A percentile compares a stretch with the other conserved stretches of the same genome.
These are phyloP conservation scores for Verticillium klebahnii DNA, from an alignment of 2,329 filamentous ascomycete species.

Conservation along the genomic window DNA sequence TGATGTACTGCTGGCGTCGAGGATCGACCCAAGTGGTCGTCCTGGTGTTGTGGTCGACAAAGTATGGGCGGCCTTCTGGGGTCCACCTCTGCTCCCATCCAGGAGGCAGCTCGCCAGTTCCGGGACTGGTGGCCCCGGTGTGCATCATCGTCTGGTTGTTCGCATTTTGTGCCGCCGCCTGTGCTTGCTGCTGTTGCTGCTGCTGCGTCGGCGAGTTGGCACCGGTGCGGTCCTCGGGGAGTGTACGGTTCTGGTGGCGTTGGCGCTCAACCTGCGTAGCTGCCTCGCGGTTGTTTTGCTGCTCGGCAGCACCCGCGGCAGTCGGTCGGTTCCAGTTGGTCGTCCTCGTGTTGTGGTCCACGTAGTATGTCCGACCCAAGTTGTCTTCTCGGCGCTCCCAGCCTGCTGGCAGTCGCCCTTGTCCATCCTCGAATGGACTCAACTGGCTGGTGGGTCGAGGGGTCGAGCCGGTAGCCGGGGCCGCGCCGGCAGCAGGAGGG, in stretches of 20 bases:
- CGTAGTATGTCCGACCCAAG: constrained; percentile 91
- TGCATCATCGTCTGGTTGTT: constrained; percentile 84
- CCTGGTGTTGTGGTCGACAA: constrained; percentile 96
- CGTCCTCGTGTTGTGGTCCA: constrained; percentile 94
- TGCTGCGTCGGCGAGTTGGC: constrained; percentile 81
- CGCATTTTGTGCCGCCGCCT: constrained; percentile 29
- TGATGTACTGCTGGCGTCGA: constrained; percentile 92
- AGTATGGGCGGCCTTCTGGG: constrained; percentile 91
- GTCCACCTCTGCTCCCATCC: constrained; percentile 97
- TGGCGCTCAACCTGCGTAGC: constrained; percentile 91
- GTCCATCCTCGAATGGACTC: constrained; percentile 94
- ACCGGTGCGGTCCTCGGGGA: constrained; percentile 92
- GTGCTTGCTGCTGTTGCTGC: constrained; percentile 37
- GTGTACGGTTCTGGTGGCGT: constrained; percentile 89
- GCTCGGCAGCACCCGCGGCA: constrained; percentile 69
- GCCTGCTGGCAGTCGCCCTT: constrained; percentile 84
- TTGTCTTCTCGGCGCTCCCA: constrained; percentile 98
- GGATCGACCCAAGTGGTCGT: constrained; percentile 99
- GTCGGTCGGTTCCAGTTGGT: constrained; percentile 95
- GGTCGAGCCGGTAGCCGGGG: constrained; percentile 7
- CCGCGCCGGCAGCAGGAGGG: constrained; percentile 25
- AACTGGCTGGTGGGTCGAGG: constrained; percentile 42
- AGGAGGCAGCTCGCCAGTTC: constrained; percentile 88
- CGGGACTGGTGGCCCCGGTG: constrained; percentile 89
- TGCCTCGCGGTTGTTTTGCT: constrained; percentile 76